phyloP scores from a whole-genome alignment of 306 rosid species.

The Luffa aegyptiaca region DNA sequence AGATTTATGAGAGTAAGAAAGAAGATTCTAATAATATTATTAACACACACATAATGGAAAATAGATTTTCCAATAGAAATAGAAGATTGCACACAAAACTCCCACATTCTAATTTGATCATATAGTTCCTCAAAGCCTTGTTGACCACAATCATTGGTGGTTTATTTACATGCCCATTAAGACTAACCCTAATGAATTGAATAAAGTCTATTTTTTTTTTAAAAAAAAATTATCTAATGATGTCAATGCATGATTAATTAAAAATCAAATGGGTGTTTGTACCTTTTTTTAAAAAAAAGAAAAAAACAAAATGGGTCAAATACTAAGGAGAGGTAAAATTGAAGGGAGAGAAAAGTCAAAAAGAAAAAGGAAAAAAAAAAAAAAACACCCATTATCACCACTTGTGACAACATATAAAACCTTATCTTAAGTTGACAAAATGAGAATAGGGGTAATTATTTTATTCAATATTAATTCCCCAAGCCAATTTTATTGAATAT shows the following conservation, averaged over 20 bases:
- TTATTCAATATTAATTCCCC: not conserved
- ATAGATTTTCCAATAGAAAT: not conserved
- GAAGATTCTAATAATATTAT: not conserved
- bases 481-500: not conserved
- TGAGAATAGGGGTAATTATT: not conserved
- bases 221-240: not conserved
- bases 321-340: not conserved
- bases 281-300: not conserved
- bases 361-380: not conserved
- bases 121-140: not conserved
- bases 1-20: not conserved
- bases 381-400: not conserved
- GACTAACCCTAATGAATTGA: not conserved
- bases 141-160: slow-evolving; percentile 2
- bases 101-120: not conserved
- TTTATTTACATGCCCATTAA: not conserved
- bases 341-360: not conserved
- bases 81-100: not conserved
- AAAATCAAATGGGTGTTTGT: not conserved
- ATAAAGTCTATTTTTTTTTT: not conserved
- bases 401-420: not conserved
- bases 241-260: not conserved
- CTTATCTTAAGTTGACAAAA: slow-evolving; percentile 8
- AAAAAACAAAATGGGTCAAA: not conserved
- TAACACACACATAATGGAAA: not conserved